Conservation (phyloP, 257 asterid genomes). For the Avicennia marina region DNA sequence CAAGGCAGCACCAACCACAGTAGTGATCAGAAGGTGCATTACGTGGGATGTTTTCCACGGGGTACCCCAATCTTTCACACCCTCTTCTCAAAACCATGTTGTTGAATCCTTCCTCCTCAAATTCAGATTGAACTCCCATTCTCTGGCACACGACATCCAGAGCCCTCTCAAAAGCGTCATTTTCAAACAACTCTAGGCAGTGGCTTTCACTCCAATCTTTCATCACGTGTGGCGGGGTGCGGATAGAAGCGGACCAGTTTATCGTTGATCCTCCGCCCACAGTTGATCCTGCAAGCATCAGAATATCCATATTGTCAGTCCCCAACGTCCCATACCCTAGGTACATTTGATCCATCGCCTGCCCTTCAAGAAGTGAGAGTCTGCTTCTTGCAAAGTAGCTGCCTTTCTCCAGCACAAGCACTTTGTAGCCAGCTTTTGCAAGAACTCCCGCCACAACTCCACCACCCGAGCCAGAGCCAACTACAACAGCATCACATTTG, state of each 20-base stretch:
- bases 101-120: constrained; percentile 59
- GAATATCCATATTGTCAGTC: constrained; percentile 40
- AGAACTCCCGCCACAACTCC: constrained; percentile 83
- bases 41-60: constrained; percentile 48
- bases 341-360: constrained; percentile 75
- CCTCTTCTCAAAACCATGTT: constrained; percentile 75
- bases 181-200: constrained; percentile 41
- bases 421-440: constrained; percentile 77
- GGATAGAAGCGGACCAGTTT: constrained; percentile 83
- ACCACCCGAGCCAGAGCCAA: constrained; percentile 95
- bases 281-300: constrained; percentile 76
- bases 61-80: constrained; percentile 60
- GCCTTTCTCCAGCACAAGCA: constrained; percentile 77
- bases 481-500: constrained; percentile 70
- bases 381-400: constrained; percentile 42
- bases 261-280: constrained; percentile 87
- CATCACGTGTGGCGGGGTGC: constrained; percentile 60
- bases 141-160: constrained; percentile 58
- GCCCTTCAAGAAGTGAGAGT: constrained; percentile 66
- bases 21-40: constrained; percentile 66
- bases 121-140: constrained; percentile 67
- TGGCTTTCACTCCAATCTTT: constrained; percentile 61
- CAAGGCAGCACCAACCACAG: constrained; percentile 80
- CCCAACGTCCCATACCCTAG: constrained; percentile 51
- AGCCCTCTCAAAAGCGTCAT: constrained; percentile 40